Percentiles rank a stretch among this genome's conserved stretches.
These are phyloP conservation scores for Tetrapisispora taiwanensis DNA, from an alignment of 805 yeast genomes.

Conservation along the genomic window DNA sequence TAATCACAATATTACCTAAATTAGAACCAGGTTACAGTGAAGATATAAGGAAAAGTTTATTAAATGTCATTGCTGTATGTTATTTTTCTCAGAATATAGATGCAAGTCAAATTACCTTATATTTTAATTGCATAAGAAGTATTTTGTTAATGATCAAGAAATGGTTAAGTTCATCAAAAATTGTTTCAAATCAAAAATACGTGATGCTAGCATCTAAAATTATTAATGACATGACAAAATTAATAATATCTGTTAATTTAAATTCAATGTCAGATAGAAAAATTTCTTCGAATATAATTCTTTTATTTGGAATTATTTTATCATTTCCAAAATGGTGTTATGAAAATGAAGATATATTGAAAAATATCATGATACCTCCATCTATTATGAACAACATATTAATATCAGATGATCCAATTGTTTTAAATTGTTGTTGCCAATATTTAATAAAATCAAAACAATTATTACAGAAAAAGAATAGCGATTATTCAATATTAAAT, in stretches of 20 bases:
- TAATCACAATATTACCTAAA: conserved; percentile 7
- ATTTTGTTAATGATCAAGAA: conserved; percentile 10
- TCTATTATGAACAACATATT: conserved; percentile 11
- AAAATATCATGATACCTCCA: conserved; percentile 10
- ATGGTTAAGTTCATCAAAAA: conserved; percentile 3
- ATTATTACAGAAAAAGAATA: conserved; percentile 8
- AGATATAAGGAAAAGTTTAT: conserved; percentile 5
- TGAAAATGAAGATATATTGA: conserved; percentile 4
- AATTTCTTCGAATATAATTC: conserved; percentile 5
- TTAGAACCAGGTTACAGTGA: neutral
- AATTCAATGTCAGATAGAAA: conserved; percentile 13
- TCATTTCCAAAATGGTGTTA: conserved; percentile 1
- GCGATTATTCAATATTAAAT: conserved; percentile 12
- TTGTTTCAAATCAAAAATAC: neutral
- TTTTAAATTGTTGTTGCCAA: conserved; percentile 16
- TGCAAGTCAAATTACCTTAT: neutral
- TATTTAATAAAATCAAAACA: conserved; percentile 12
- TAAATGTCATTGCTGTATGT: conserved; percentile 12
- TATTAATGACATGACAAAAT: conserved; percentile 9
- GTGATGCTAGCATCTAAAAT: conserved; percentile 4
- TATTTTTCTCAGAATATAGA: conserved; percentile 8
- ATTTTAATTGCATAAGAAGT: conserved; percentile 7
- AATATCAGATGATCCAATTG: conserved; percentile 17
- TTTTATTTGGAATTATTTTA: conserved; percentile 2
- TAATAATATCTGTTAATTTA: conserved; percentile 8